Evolutionary conservation across 805 yeast species (phyloP).

Genomic region (Saccharomycopsis babjevae): DNA sequence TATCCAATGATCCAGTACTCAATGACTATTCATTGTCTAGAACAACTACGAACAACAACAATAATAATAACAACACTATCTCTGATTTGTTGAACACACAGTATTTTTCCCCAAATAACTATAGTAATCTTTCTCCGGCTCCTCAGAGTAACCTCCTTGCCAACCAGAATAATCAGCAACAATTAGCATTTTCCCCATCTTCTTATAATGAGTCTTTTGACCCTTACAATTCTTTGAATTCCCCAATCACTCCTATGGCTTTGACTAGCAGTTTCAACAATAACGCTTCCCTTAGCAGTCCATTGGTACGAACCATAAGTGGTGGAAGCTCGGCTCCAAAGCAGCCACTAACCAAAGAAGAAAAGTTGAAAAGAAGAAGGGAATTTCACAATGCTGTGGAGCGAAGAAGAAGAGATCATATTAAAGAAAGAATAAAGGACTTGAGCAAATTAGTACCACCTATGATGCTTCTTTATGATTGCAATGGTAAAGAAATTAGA

Average conservation of each 20-base stretch:
- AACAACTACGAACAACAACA: conserved; percentile 1
- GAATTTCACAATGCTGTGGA: conserved; percentile 94
- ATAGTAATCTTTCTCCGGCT: conserved; percentile 3
- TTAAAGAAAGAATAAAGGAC: conserved; percentile 80
- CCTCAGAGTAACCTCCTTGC: not conserved
- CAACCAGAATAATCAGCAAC: conserved; percentile 2
- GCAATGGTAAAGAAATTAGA: conserved; percentile 51
- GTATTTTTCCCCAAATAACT: conserved; percentile 12
- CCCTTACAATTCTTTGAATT: conserved; percentile 12
- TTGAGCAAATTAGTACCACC: conserved; percentile 77
- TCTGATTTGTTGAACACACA: conserved; percentile 9
- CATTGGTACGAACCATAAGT: conserved; percentile 12
- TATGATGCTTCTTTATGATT: conserved; percentile 40
- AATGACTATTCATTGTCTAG: not conserved
- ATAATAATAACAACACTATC: not conserved
- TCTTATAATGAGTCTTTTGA: conserved; percentile 13
- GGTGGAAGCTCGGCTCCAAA: conserved; percentile 20
- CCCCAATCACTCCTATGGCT: conserved; percentile 11
- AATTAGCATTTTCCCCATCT: conserved; percentile 12
- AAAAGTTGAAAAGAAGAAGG: conserved; percentile 63
- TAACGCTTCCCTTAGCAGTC: conserved; percentile 2
- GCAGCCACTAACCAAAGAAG: conserved; percentile 43
- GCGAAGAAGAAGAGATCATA: conserved; percentile 80
- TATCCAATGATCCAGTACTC: not conserved
- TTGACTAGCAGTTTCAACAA: conserved; percentile 4